A percentile compares a stretch with the other conserved stretches of the same genome.
These are phyloP conservation scores for Leptosphaerulina australis DNA, from an alignment of 2,329 filamentous ascomycete species.

Conservation along the genomic window DNA sequence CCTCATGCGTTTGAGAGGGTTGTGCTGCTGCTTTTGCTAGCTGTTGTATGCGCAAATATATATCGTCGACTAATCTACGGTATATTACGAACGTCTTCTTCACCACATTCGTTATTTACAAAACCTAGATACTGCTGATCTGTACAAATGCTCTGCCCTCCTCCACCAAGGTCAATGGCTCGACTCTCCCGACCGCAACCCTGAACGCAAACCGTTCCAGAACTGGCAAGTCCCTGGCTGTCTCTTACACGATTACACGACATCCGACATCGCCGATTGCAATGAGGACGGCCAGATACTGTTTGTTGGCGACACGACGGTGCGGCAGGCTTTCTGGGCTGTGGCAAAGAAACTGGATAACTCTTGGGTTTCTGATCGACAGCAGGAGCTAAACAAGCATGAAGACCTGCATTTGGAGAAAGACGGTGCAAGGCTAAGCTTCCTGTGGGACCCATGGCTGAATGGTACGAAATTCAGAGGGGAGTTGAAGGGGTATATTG, in stretches of 20 bases:
- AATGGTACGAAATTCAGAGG: conserved; percentile 56
- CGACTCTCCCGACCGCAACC: conserved; percentile 41
- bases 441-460: conserved; percentile 68
- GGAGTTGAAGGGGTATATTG: conserved; percentile 50
- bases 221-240: conserved; percentile 67
- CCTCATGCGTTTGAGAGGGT: conserved; percentile 11
- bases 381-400: conserved; percentile 38
- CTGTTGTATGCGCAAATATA: conserved; percentile 20
- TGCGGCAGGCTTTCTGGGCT: conserved; percentile 67
- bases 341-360: conserved; percentile 56
- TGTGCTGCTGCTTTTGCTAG: conserved; percentile 15
- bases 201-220: conserved; percentile 46
- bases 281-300: conserved; percentile 59
- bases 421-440: conserved; percentile 58
- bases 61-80: conserved; percentile 18
- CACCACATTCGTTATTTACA: not conserved
- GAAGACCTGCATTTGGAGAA: conserved; percentile 54
- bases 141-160: conserved; percentile 61
- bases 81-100: conserved; percentile 3
- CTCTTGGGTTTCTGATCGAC: conserved; percentile 45
- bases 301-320: conserved; percentile 66
- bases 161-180: conserved; percentile 61
- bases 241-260: conserved; percentile 62
- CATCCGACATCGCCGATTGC: conserved; percentile 60
- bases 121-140: conserved; percentile 52